Conservation (phyloP, 2,329 filamentous ascomycete species). For the Beauveria australis region DNA sequence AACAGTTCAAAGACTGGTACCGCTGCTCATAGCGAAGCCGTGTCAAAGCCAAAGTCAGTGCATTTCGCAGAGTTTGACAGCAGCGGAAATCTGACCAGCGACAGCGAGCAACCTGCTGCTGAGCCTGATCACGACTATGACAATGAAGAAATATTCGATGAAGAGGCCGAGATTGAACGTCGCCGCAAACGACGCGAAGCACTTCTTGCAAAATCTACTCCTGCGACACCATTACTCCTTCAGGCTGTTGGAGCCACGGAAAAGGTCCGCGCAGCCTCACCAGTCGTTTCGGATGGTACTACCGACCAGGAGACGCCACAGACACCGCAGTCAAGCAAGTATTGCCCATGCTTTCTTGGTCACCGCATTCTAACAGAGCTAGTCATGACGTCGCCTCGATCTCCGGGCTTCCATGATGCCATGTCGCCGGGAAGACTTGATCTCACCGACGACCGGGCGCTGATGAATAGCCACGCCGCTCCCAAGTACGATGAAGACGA, state of each 20-base stretch:
- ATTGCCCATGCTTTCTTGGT: neutral
- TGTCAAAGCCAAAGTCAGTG: conserved; percentile 3
- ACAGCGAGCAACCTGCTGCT: conserved; percentile 14
- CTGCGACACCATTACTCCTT: conserved; percentile 64
- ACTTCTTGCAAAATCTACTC: conserved; percentile 73
- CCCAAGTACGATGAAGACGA: conserved; percentile 43
- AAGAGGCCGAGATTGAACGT: conserved; percentile 76
- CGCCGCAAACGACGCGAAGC: conserved; percentile 78
- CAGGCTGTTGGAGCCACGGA: conserved; percentile 61
- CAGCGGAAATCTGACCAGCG: neutral
- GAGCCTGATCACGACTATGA: conserved; percentile 38
- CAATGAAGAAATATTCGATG: conserved; percentile 58
- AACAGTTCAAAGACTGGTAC: conserved; percentile 26
- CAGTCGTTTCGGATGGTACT: conserved; percentile 30
- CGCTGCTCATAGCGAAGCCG: neutral
- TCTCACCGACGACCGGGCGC: conserved; percentile 57
- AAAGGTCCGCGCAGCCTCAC: conserved; percentile 44
- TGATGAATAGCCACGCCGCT: conserved; percentile 52
- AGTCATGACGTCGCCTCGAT: conserved; percentile 34
- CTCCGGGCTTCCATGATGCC: conserved; percentile 39
- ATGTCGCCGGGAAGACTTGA: conserved; percentile 52
- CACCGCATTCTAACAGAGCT: conserved; percentile 17
- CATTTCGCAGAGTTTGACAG: conserved; percentile 7
- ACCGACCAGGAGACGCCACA: conserved; percentile 30
- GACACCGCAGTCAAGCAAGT: conserved; percentile 42